Base-by-base conservation (phyloP, 306 rosid genomes). In the Senna siamea region DNA sequence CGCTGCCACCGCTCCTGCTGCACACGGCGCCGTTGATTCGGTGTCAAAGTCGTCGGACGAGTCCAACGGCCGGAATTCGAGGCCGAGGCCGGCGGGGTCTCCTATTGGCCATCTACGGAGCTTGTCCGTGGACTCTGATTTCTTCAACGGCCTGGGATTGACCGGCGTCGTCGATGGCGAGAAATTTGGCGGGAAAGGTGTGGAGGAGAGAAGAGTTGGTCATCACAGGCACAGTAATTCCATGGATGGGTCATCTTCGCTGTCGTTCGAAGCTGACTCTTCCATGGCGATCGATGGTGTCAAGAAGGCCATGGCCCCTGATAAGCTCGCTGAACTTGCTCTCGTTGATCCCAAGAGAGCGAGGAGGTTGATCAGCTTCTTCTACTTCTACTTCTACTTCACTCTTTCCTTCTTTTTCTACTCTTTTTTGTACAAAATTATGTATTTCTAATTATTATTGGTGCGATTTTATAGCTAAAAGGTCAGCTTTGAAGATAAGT, bases 261-360 rank as follows among this genome's bases (percentile, higher is more conserved):
- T 85, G 76, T 87, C 93, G 76, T 86, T 90, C 41, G 98, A 93
- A 48, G 82, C 75, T 11, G 95, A 89, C 35, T 84, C 82, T 15
- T 56, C 72, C 17, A 32, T 46, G 77, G 70, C 12, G 37, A 48
- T 79, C 20, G 97, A 94, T 19, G 83, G 83, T 23, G 76, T 85
- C 46, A 94, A 89, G 87, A 89, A 94, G 78, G 87, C 95, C 18
- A 76, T 92, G 88, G 88, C 85, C 4, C 91, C 97, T 28, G 93
- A 94, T 63, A 94, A 85, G 48, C 96, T 94, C n/a, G 95, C 99
- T 47, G 97, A 94, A 65, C 99, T 94, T 61, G 87, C 99, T 83
- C 90, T 88, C 60, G 85, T 88, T 66, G 97, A 94, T 66, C 99
- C 99, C 37, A 94, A 84, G 76, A 82, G 99, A 85, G 99, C 99